phyloP scores from a whole-genome alignment of 73 alveolate genomes.

The Durusdinium trenchii region DNA sequence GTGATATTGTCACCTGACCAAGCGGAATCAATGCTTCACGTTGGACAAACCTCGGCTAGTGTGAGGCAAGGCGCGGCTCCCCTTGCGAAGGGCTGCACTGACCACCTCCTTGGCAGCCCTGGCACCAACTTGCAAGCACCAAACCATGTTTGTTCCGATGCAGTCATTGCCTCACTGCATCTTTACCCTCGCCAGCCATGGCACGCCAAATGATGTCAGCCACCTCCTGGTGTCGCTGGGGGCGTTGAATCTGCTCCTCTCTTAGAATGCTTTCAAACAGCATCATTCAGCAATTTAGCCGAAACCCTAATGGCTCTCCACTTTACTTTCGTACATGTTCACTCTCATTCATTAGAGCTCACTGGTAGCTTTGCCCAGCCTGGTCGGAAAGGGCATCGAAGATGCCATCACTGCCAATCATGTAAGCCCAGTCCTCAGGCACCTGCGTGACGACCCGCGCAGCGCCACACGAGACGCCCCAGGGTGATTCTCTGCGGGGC shows the following conservation, averaged over 20 bases:
- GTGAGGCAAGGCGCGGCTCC: conserved; percentile 35
- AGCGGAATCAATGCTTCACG: not conserved
- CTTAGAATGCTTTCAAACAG: no score
- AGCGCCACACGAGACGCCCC: not conserved
- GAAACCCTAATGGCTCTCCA: no score
- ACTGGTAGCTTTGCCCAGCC: not conserved
- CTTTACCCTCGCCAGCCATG: conserved; percentile 76
- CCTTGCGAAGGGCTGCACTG: conserved; percentile 74
- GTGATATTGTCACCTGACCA: conserved; percentile 75
- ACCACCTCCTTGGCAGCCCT: conserved; percentile 95
- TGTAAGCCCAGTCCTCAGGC: conserved; percentile 91
- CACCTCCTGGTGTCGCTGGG: conserved; percentile 41
- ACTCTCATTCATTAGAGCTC: no score
- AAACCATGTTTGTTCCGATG: no score
- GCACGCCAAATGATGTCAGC: conserved; percentile 84
- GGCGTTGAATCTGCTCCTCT: no score
- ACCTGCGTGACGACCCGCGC: not conserved
- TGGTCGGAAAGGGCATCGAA: conserved; percentile 84
- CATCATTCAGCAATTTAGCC: no score
- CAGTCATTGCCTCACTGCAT: conserved; percentile 72
- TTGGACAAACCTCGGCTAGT: not conserved
- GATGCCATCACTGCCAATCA: conserved; percentile 83
- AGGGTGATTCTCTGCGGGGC: not conserved
- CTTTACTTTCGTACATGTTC: no score
- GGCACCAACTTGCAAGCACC: not conserved